Percentiles rank a stretch among this genome's conserved stretches.
phyloP scores from a whole-genome alignment of 352 stramenopile species.

The Phytopythium boreale region DNA sequence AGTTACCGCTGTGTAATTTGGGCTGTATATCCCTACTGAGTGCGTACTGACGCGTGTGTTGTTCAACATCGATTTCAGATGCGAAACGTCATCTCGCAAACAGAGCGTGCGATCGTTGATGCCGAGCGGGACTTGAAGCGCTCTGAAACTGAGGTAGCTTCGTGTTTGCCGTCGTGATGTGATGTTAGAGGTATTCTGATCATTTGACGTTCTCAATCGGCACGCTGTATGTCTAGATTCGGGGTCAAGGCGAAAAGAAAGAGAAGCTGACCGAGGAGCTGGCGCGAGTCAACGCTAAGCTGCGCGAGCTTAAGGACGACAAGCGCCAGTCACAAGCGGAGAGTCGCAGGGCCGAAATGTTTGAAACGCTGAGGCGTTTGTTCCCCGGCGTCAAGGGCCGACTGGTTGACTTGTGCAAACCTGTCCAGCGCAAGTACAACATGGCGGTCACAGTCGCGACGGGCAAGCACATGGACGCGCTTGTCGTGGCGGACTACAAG shows the following conservation, averaged over 20 bases:
- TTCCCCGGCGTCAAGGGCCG: slow-evolving; percentile 93
- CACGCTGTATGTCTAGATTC: slow-evolving; percentile 27
- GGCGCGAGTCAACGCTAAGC: slow-evolving; percentile 71
- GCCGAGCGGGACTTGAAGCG: slow-evolving; percentile 48
- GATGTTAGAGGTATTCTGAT: background rate
- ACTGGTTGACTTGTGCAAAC: slow-evolving; percentile 96
- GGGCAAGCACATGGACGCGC: slow-evolving; percentile 97
- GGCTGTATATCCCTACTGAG: background rate
- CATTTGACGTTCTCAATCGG: background rate
- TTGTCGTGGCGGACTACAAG: slow-evolving; percentile 79
- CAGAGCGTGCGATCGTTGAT: slow-evolving; percentile 51
- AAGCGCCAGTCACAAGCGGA: slow-evolving; percentile 91
- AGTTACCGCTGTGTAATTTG: background rate
- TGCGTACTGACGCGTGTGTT: background rate
- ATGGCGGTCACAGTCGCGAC: slow-evolving; percentile 96
- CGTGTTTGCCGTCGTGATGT: slow-evolving; percentile 9
- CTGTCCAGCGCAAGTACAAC: slow-evolving; percentile 96
- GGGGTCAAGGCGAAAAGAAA: slow-evolving; percentile 55
- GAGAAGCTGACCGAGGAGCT: slow-evolving; percentile 64
- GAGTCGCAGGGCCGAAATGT: slow-evolving; percentile 64
- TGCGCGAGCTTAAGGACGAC: slow-evolving; percentile 92
- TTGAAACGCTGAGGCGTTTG: slow-evolving; percentile 83
- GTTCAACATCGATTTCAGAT: slow-evolving; percentile 29
- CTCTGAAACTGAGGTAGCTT: slow-evolving; percentile 41
- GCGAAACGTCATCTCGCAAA: slow-evolving; percentile 62